Percentiles rank a stretch among this genome's conserved stretches.
These are phyloP conservation scores for Vitis vinifera DNA, from an alignment of 164 flowering plant species.

Conservation along the genomic window DNA sequence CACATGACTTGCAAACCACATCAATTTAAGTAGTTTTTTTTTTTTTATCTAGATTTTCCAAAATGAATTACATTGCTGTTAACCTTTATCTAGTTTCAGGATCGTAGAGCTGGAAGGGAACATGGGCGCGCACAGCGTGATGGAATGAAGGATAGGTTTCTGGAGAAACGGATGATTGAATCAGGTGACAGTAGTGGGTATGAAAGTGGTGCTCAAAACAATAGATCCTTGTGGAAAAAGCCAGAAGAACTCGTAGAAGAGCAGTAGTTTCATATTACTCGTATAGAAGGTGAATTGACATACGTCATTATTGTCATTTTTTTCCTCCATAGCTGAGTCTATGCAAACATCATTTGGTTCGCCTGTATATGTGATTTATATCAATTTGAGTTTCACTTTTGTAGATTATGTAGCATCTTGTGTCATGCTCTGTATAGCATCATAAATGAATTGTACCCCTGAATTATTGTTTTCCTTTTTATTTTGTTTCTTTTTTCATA, in stretches of 20 bases:
- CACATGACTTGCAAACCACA: too few species aligned
- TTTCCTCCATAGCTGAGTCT: not conserved
- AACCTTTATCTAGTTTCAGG: slow-evolving; percentile 31
- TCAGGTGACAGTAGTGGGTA: slow-evolving; percentile 85
- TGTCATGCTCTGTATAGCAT: not conserved
- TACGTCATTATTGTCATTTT: not conserved
- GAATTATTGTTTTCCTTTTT: too few species aligned
- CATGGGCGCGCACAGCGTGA: slow-evolving; percentile 38
- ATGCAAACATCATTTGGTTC: not conserved
- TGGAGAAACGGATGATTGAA: slow-evolving; percentile 50
- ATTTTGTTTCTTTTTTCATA: too few species aligned
- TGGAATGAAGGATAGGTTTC: slow-evolving; percentile 23
- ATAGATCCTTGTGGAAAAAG: slow-evolving; percentile 40
- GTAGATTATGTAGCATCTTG: slow-evolving; percentile 3
- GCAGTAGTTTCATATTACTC: slow-evolving; percentile 1
- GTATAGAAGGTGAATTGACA: slow-evolving; percentile 9
- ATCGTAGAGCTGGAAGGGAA: slow-evolving; percentile 49
- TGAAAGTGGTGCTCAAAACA: slow-evolving; percentile 54
- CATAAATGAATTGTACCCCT: too few species aligned
- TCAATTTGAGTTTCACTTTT: slow-evolving; percentile 4
- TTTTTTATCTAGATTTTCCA: not conserved
- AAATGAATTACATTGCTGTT: too few species aligned
- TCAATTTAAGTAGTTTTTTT: too few species aligned
- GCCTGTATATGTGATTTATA: slow-evolving; percentile 11
- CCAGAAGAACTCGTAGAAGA: slow-evolving; percentile 35